These are phyloP conservation scores for Isatis lusitanica DNA, from an alignment of 441 rosid species.

Conservation along the genomic window DNA sequence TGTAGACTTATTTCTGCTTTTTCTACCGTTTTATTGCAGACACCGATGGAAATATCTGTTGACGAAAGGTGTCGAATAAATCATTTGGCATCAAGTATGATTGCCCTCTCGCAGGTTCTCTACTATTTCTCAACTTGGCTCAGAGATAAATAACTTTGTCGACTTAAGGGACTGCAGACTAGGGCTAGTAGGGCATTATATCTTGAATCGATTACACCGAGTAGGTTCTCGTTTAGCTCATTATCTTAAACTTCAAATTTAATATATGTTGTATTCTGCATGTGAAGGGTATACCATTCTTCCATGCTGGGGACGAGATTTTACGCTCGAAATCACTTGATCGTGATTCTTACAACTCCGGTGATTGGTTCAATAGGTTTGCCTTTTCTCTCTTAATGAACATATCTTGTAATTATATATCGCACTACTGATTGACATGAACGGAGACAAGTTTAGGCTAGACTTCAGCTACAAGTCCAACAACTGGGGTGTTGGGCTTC, in stretches of 20 bases:
- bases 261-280: neutral
- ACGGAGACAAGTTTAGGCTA: constrained; percentile 53
- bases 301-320: constrained; percentile 95
- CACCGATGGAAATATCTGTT: constrained; percentile 69
- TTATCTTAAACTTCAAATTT: neutral
- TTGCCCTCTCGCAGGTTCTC: constrained; percentile 83
- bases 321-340: constrained; percentile 96
- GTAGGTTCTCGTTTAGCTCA: neutral
- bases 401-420: neutral
- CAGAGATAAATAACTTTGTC: neutral
- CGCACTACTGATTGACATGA: constrained; percentile 18
- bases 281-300: constrained; percentile 90
- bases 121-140: constrained; percentile 16
- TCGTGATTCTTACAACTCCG: constrained; percentile 99
- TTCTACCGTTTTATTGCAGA: constrained; percentile 48
- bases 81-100: constrained; percentile 79
- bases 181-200: neutral
- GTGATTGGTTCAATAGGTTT: constrained; percentile 98
- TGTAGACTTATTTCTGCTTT: constrained; percentile 28
- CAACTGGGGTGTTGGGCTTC: constrained; percentile 98
- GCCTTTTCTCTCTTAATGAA: constrained; percentile 14
- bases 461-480: constrained; percentile 79
- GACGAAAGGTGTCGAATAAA: constrained; percentile 88
- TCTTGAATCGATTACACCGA: neutral
- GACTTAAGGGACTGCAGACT: constrained; percentile 18